These are phyloP conservation scores for Martiniozyma asiatica DNA, from an alignment of 1,139 yeast genomes.

Conservation along the genomic window DNA sequence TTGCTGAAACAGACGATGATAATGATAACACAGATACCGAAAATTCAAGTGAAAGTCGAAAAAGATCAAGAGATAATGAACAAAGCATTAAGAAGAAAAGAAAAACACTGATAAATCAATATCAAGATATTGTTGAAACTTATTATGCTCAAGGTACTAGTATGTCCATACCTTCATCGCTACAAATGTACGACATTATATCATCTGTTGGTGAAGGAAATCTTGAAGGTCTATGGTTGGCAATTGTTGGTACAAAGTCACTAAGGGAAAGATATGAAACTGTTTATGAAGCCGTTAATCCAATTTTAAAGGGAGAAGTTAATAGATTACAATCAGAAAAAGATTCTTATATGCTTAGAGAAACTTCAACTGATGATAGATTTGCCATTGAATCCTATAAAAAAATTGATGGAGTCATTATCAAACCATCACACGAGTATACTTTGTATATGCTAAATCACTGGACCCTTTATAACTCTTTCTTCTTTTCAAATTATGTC, in stretches of 20 bases:
- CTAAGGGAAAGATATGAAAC: conserved; percentile 66
- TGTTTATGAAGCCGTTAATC: conserved; percentile 61
- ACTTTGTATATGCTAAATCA: conserved; percentile 79
- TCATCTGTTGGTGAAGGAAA: conserved; percentile 72
- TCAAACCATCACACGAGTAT: conserved; percentile 72
- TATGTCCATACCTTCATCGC: conserved; percentile 60
- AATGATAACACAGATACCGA: conserved; percentile 23
- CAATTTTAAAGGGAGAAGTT: conserved; percentile 75
- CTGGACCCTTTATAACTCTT: conserved; percentile 87
- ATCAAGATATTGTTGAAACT: conserved; percentile 46
- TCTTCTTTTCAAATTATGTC: conserved; percentile 79
- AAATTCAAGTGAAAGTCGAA: conserved; percentile 21
- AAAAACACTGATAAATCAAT: conserved; percentile 24
- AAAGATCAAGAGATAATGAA: conserved; percentile 10
- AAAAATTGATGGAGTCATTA: conserved; percentile 52
- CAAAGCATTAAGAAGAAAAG: conserved; percentile 29
- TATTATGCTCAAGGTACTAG: conserved; percentile 81
- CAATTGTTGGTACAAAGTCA: conserved; percentile 82
- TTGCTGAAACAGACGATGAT: conserved; percentile 22
- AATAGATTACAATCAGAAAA: conserved; percentile 37
- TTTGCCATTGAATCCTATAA: conserved; percentile 23
- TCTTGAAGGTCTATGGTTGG: conserved; percentile 67
- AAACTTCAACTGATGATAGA: not conserved
- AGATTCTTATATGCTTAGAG: conserved; percentile 8
- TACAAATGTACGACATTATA: conserved; percentile 68